phyloP scores from a whole-genome alignment of 73 alveolate species.

The Tetrahymena thermophila region DNA sequence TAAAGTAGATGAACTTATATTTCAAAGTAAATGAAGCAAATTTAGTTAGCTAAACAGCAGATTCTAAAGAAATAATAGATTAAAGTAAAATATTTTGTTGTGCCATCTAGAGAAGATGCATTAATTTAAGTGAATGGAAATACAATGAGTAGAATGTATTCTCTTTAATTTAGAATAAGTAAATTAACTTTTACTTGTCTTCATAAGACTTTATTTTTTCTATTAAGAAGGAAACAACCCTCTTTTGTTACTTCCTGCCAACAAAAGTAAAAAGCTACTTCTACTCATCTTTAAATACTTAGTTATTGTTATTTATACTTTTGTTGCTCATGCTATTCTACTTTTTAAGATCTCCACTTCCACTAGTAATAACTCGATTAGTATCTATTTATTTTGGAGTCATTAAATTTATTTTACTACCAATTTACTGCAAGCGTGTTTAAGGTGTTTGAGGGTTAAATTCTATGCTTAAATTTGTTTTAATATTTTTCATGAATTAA shows the following conservation, averaged over 20 bases:
- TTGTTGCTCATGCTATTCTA: background rate
- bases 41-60: background rate
- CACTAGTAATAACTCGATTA: background rate
- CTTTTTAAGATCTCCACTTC: background rate
- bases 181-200: background rate
- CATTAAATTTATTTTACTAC: background rate
- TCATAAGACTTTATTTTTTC: background rate
- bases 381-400: background rate
- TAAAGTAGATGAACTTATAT: background rate
- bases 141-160: background rate
- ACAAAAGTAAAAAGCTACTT: background rate
- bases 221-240: background rate
- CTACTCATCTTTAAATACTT: background rate
- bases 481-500: background rate
- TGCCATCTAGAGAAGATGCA: background rate
- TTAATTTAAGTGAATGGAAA: background rate
- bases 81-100: background rate
- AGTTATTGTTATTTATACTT: background rate
- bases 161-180: background rate
- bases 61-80: background rate
- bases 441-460: background rate
- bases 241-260: background rate
- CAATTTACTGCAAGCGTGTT: background rate
- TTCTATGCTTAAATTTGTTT: background rate
- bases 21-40: background rate